Evolutionary conservation across 176 grass and related monocot species (phyloP).

Genomic region (Ensete glaucum): DNA sequence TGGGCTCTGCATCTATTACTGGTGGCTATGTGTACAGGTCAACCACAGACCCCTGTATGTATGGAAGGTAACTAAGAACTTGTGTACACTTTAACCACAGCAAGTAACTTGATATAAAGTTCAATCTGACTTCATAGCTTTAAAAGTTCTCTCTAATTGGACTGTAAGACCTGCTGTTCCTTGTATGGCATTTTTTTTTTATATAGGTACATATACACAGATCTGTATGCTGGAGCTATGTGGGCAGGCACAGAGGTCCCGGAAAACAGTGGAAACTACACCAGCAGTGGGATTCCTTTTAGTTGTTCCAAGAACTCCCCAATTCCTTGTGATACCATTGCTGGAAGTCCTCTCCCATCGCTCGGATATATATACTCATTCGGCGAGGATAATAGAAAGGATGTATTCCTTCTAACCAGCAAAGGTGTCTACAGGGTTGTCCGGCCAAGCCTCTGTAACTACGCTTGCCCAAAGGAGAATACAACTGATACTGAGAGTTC

Average conservation of each 20-base stretch:
- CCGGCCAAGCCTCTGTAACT: slow-evolving; percentile 43
- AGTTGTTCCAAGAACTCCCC: slow-evolving; percentile 59
- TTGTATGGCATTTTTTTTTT: neutral
- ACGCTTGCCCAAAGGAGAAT: slow-evolving; percentile 67
- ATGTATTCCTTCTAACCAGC: slow-evolving; percentile 58
- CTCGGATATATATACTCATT: slow-evolving; percentile 75
- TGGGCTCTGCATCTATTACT: slow-evolving; percentile 57
- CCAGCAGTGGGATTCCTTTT: slow-evolving; percentile 27
- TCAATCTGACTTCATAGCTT: too few relatives aligned
- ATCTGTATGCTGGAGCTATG: slow-evolving; percentile 56
- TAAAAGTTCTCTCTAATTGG: too few relatives aligned
- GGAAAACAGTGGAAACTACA: slow-evolving; percentile 49
- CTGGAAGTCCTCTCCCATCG: slow-evolving; percentile 55
- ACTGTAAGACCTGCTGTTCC: neutral
- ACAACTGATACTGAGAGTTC: neutral
- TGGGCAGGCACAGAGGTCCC: slow-evolving; percentile 48
- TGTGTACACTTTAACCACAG: too few relatives aligned
- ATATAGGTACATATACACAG: slow-evolving; percentile 54
- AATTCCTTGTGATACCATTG: slow-evolving; percentile 52
- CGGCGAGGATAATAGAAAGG: slow-evolving; percentile 64
- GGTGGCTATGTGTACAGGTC: slow-evolving; percentile 75
- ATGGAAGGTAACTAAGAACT: slow-evolving; percentile 32
- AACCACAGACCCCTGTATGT: slow-evolving; percentile 55
- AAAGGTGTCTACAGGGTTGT: slow-evolving; percentile 87
- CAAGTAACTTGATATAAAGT: too few relatives aligned